A percentile compares a stretch with the other conserved stretches of the same genome.
These are phyloP conservation scores for Halenospora varia DNA, from an alignment of 495 filamentous ascomycete species.

Conservation along the genomic window DNA sequence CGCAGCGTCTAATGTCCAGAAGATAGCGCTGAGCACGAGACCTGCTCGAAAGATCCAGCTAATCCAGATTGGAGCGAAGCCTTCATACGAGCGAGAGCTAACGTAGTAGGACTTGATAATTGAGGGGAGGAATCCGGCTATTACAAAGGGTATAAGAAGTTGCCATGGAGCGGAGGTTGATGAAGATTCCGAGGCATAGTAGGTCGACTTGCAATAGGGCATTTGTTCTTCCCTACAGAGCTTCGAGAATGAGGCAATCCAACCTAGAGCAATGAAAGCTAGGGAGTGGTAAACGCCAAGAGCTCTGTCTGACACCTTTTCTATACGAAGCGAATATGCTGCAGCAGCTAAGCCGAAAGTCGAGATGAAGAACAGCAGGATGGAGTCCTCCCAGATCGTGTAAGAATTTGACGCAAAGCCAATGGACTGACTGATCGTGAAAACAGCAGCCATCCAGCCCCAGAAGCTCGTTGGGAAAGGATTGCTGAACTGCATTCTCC, in stretches of 20 bases:
- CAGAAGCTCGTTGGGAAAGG: slow-evolving; percentile 76
- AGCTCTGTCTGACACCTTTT: slow-evolving; percentile 55
- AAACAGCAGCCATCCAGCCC: slow-evolving; percentile 79
- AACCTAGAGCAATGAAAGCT: slow-evolving; percentile 75
- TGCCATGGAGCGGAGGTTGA: slow-evolving; percentile 95
- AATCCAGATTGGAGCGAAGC: slow-evolving; percentile 78
- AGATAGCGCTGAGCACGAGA: slow-evolving; percentile 71
- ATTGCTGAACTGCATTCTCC: slow-evolving; percentile 43
- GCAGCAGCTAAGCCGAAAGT: slow-evolving; percentile 77
- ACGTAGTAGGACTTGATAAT: slow-evolving; percentile 75
- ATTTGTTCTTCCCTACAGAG: slow-evolving; percentile 98
- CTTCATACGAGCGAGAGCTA: slow-evolving; percentile 77
- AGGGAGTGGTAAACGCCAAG: slow-evolving; percentile 80
- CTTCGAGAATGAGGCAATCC: slow-evolving; percentile 81
- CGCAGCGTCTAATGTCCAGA: slow-evolving; percentile 87
- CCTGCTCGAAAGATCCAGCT: slow-evolving; percentile 73
- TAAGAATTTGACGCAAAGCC: slow-evolving; percentile 97
- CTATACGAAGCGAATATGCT: slow-evolving; percentile 69
- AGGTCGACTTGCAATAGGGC: slow-evolving; percentile 93
- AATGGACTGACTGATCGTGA: slow-evolving; percentile 76
- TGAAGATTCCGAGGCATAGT: slow-evolving; percentile 86
- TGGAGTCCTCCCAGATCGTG: slow-evolving; percentile 98
- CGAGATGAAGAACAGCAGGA: slow-evolving; percentile 83
- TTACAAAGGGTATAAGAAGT: slow-evolving; percentile 69
- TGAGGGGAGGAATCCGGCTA: slow-evolving; percentile 69